These are phyloP conservation scores for Candida chauliodis DNA, from an alignment of 805 yeast genomes.

Conservation along the genomic window DNA sequence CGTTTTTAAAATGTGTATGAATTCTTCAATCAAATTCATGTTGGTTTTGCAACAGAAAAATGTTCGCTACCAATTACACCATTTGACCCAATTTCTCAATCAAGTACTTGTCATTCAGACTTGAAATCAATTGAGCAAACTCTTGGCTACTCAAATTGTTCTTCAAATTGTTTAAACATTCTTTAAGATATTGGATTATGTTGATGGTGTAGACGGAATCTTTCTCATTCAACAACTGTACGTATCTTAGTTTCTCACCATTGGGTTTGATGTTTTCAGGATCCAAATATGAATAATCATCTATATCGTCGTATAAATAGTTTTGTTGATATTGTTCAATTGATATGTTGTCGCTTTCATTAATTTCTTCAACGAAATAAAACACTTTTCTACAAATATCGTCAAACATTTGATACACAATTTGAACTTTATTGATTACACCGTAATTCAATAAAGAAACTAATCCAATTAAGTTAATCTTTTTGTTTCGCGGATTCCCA, in stretches of 20 bases:
- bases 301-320: slow-evolving; percentile 37
- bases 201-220: slow-evolving; percentile 44
- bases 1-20: background rate
- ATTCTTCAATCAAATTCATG: too few relatives aligned
- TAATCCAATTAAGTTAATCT: slow-evolving; percentile 62
- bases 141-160: slow-evolving; percentile 21
- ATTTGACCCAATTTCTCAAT: slow-evolving; percentile 22
- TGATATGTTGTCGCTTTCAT: slow-evolving; percentile 45
- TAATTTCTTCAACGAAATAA: slow-evolving; percentile 66
- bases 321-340: slow-evolving; percentile 37
- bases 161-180: slow-evolving; percentile 24
- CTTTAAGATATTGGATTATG: slow-evolving; percentile 42
- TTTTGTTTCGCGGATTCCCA: slow-evolving; percentile 73
- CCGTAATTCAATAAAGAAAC: slow-evolving; percentile 45
- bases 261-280: slow-evolving; percentile 35
- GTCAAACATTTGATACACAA: slow-evolving; percentile 20
- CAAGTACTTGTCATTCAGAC: slow-evolving; percentile 34
- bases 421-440: slow-evolving; percentile 18
- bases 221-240: slow-evolving; percentile 22
- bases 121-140: slow-evolving; percentile 30
- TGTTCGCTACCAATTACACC: slow-evolving; percentile 4
- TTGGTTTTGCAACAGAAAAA: slow-evolving; percentile 3
- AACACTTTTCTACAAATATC: slow-evolving; percentile 30
- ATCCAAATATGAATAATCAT: slow-evolving; percentile 39
- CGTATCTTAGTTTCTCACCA: slow-evolving; percentile 41